Conservation (phyloP, 768 basidiomycete species). For the Pulveroboletus sp. region DNA sequence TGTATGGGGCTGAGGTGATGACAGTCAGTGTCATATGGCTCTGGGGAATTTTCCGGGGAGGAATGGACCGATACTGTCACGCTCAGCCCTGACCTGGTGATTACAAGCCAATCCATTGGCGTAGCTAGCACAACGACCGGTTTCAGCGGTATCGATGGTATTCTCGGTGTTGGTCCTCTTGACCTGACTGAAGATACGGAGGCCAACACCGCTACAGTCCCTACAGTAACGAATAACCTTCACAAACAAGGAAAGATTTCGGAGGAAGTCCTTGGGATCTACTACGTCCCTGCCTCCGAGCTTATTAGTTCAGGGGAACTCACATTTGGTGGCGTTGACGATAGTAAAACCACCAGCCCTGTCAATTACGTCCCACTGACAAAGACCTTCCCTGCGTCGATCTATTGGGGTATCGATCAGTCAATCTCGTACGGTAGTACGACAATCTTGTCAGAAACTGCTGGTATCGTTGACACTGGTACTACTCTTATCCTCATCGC, state of each 20-base stretch:
- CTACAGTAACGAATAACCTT: conserved; percentile 36
- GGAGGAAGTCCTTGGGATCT: conserved; percentile 28
- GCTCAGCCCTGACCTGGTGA: neutral
- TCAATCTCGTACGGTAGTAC: conserved; percentile 19
- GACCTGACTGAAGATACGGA: neutral
- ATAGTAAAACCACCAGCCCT: conserved; percentile 1
- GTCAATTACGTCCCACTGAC: conserved; percentile 24
- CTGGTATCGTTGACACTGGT: conserved; percentile 32
- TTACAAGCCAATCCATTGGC: neutral
- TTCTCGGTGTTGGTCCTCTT: conserved; percentile 1
- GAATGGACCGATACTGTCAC: conserved; percentile 5
- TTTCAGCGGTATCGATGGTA: neutral
- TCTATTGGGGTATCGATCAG: conserved; percentile 30
- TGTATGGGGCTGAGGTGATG: neutral
- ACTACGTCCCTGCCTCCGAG: conserved; percentile 23
- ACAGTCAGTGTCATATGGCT: neutral
- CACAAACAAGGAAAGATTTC: conserved; percentile 26
- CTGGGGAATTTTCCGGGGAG: conserved; percentile 1
- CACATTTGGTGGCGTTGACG: conserved; percentile 25
- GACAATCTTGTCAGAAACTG: conserved; percentile 12
- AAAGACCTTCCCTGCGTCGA: conserved; percentile 15
- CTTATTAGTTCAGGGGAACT: conserved; percentile 19
- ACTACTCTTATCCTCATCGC: conserved; percentile 22
- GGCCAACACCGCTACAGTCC: conserved; percentile 9
- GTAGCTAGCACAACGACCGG: neutral